phyloP scores from a whole-genome alignment of 2,329 filamentous ascomycete species.

The Aspergillus vadensis region DNA sequence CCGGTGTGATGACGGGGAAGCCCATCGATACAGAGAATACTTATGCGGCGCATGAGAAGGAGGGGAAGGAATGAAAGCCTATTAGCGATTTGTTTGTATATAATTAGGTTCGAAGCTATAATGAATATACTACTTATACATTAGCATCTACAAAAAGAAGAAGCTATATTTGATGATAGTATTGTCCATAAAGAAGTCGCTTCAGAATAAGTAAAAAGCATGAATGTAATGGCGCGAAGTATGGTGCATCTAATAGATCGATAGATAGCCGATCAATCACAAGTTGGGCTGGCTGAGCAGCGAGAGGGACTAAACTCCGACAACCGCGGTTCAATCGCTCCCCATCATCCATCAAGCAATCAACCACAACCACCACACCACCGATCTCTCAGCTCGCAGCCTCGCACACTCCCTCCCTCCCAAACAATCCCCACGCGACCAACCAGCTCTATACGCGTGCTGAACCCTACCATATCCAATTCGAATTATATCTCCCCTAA shows the following conservation, averaged over 20 bases:
- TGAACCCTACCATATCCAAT: background rate
- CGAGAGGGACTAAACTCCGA: constrained; percentile 9
- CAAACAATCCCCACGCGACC: background rate
- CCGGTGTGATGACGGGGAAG: constrained; percentile 37
- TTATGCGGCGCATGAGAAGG: constrained; percentile 20
- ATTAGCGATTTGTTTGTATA: background rate
- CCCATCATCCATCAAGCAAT: constrained; percentile 10
- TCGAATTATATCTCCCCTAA: background rate
- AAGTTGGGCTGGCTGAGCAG: no score
- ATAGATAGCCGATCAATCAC: no score
- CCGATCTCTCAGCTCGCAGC: background rate
- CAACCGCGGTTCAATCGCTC: constrained; percentile 34
- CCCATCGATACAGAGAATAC: constrained; percentile 37
- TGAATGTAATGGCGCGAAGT: no score
- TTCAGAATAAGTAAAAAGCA: no score
- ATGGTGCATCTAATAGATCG: background rate
- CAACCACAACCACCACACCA: constrained; percentile 4
- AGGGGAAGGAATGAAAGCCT: constrained; percentile 1
- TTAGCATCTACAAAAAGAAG: no score
- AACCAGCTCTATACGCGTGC: background rate
- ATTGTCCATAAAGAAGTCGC: no score
- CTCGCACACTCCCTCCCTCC: background rate
- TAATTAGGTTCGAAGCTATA: background rate
- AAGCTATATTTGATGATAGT: no score
- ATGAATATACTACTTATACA: background rate